Evolutionary conservation across 1,139 yeast species (phyloP), one percentile per base, ranked within the genome.

Genomic region (Yamadazyma dushanensis): DNA sequence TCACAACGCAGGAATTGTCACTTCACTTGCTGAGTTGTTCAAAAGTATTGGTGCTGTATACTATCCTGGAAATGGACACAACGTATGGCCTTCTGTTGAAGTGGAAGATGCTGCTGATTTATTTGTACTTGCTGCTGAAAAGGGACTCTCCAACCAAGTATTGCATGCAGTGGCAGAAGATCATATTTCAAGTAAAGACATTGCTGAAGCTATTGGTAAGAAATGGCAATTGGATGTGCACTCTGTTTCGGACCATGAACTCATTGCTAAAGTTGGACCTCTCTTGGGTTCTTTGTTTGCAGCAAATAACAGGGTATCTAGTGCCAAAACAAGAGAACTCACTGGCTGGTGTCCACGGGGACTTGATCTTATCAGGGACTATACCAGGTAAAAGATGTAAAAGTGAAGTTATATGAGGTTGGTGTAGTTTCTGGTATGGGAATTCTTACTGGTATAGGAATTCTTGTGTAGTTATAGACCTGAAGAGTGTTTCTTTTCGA

Each of bases 31-130:
- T 9, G 29, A 32, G 3, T 15, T 25, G 4, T 54, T 54, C 8
- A 39, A 45, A 17, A 17, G 29, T 10, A 24, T 37, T 3, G 55
- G 56, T 2, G 40, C 32, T 15, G 45, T 56, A 5, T 40, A 37
- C 8, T 56, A 53, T 32, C 22, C 53, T 11, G 63, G 47, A 3
- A 54, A 51, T 6, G 67, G 66, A 8, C 20, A 36, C 8, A 51
- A 50, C 35, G 43, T 34, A 2, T 63, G 66, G 66, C 40, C 61
- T 6, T 56, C 63, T 3, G 58, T 57, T n/a, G 51, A 59, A 29
- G 45, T 44, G 13, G 16, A 31, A 2, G 70, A 63, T 50, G 61
- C 56, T 20, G 68, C 63, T 1, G 35, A 23, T 3, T 16, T 58
- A 11, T 59, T 31, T 32, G 36, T 43, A 13, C 37, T 53, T 19